Evolutionary conservation across 2,329 filamentous ascomycete genomes (phyloP), one percentile per base, ranked within the genome.

Genomic region (Mariannaea elegans): DNA sequence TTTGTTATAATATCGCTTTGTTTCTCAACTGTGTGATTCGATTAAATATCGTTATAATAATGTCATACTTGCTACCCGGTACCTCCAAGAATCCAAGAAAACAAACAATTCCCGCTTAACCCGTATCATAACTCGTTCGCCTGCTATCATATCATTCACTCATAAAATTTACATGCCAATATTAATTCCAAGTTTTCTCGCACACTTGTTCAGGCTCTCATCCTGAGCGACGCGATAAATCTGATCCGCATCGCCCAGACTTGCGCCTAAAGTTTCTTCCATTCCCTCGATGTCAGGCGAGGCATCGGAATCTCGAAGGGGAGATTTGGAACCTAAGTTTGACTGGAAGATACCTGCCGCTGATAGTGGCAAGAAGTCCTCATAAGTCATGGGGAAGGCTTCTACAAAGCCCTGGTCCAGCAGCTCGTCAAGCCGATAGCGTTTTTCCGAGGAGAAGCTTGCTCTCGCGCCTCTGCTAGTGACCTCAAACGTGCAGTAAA

Each of bases 321-420:
- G 19, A 31, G 38, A 48, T 31, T 23, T 56, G 27, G 19, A 48
- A 24, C 16, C 60, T 5, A 81, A 62, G 38, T 81, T 82, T 3
- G 78, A 81, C 47, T 75, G 76, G 63, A 82, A 82, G 45, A 84
- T 84, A 0, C 81, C 81, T 0, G 80, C 82, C 0, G 81, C 82
- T 1, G 80, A 82, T 3, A 84, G 68, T 0, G 82, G 82, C 7
- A 84, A 68, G 50, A 84, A 84, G 59, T 84, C 82, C 60, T 84
- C 82, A 53, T 84, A 84, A 0, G 77, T 82, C 32, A 84, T 76
- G 3, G 82, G 79, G 10, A 76, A 67, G 12, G 72, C 76, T 34
- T 74, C 68, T 1, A 84, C 36, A 3, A 76, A n/a, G 0, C 74
- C 73, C 0, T 70, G 44, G 2, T 69, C 55, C 2, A 82, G 47